Evolutionary conservation across 1,284 basidiomycete species (phyloP).

Genomic region (Stereum hirsutum): DNA sequence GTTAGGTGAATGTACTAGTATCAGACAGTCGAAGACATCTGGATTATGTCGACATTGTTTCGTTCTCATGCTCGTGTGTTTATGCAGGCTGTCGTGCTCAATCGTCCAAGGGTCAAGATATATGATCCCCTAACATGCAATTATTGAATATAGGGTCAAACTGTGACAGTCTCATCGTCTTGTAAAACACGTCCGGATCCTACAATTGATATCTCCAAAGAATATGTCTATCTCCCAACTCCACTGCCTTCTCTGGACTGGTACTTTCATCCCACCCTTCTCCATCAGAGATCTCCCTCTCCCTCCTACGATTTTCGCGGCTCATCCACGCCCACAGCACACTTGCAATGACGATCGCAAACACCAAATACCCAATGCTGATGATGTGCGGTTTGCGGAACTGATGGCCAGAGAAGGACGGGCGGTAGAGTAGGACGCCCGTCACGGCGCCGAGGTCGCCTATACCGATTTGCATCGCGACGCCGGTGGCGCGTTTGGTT

Average conservation of each 20-base stretch:
- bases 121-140: too few relatives aligned
- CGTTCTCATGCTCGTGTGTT: too few relatives aligned
- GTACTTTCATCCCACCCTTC: conserved; percentile 6
- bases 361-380: conserved; percentile 47
- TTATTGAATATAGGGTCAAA: too few relatives aligned
- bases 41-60: too few relatives aligned
- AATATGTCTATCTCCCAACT: conserved; percentile 25
- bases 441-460: conserved; percentile 59
- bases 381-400: conserved; percentile 54
- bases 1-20: too few relatives aligned
- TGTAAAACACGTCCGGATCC: conserved; percentile 2
- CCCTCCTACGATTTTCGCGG: conserved; percentile 40
- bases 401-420: conserved; percentile 32
- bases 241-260: conserved; percentile 8
- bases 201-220: conserved; percentile 28
- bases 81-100: too few relatives aligned
- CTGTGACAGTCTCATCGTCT: too few relatives aligned
- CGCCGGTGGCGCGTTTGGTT: conserved; percentile 57
- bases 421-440: conserved; percentile 45
- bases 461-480: conserved; percentile 61
- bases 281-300: conserved; percentile 12
- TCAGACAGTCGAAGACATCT: too few relatives aligned
- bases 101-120: too few relatives aligned
- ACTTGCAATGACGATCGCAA: conserved; percentile 35
- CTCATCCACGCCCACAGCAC: conserved; percentile 43